Evolutionary conservation across 2,329 filamentous ascomycete genomes (phyloP), one percentile per base, ranked within the genome.

Genomic region (Bipolaris cookei): DNA sequence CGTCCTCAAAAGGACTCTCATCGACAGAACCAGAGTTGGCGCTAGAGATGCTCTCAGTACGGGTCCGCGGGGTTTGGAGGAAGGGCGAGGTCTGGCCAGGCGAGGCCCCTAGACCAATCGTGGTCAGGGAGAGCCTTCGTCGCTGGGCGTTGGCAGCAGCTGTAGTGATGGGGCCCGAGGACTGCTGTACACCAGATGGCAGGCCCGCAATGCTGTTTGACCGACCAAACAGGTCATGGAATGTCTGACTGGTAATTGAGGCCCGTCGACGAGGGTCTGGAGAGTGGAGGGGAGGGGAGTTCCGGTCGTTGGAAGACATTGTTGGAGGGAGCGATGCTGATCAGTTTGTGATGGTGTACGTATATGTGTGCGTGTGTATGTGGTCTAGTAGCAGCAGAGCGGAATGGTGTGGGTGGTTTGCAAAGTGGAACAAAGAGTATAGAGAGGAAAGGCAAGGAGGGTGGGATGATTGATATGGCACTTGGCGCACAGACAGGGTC

Each of bases 1-100:
- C 79, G 58, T 93, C 90, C 61, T 81, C 80, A 59, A 83, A 80
- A 13, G 81, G 80, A 16, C 77, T 80, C 66, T 83, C 81, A 64
- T 83, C 80, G 56, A 82, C 77, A 35, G 76, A 77, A 66, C 75
- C 76, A 49, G 77, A 80, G 66, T 79, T 80, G 64, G 77, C 77
- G 51, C 78, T 80, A 53, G 78, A 80, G 54, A 82, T 72, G 70
- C 80, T 82, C 66, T 81, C 80, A 49, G 77, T 77, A 45, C 80
- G 76, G 45, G 71, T 70, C 51, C 76, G 76, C 38, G 73, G 74
- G 50, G 58, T 63, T 48, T 66, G 67, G 68, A 77, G 66, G 68
- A 77, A 80, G 47, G 79, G 78, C 2, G 79, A 79, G 28, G 71
- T 73, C 55, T 78, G 74, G 67, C 72, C 77, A 25, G 78, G 76